Evolutionary conservation across 176 grass and related monocot genomes (phyloP).

Genomic region (Carex kokanica): DNA sequence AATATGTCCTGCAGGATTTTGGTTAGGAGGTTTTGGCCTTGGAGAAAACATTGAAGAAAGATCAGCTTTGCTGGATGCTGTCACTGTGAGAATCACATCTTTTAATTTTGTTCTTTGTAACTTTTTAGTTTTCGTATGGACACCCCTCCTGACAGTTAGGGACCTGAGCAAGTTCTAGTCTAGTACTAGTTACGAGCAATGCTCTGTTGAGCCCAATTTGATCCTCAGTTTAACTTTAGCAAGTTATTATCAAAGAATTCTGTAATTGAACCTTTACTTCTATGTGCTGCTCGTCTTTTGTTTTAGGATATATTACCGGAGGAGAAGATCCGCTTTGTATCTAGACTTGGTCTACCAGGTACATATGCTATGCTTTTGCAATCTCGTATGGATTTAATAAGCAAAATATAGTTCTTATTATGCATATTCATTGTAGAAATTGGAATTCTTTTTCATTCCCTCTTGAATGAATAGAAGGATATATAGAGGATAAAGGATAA

Average conservation of each 20-base stretch:
- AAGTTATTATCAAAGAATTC: background rate
- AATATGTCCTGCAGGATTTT: constrained; percentile 55
- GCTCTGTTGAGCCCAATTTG: constrained; percentile 11
- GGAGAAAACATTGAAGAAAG: constrained; percentile 83
- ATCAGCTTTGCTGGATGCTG: constrained; percentile 60
- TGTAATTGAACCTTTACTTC: background rate
- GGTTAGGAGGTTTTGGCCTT: constrained; percentile 90
- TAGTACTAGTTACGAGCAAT: background rate
- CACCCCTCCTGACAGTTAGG: background rate
- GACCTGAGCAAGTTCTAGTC: background rate
- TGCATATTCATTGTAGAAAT: background rate
- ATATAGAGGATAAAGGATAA: background rate
- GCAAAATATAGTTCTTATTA: background rate
- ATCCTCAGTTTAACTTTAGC: background rate
- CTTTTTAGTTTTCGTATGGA: background rate
- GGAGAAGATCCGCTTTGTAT: constrained; percentile 72
- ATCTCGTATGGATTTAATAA: background rate
- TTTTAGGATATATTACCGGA: constrained; percentile 71
- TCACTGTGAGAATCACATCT: constrained; percentile 53
- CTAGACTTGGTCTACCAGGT: constrained; percentile 98
- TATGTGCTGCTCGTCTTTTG: constrained; percentile 6
- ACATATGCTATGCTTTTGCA: constrained; percentile 6
- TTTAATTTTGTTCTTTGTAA: background rate
- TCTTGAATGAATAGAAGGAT: background rate
- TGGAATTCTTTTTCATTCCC: constrained; percentile 3